Evolutionary conservation across 768 basidiomycete species (phyloP), one percentile per base, ranked within the genome.

Genomic region (Mycena belliarum): DNA sequence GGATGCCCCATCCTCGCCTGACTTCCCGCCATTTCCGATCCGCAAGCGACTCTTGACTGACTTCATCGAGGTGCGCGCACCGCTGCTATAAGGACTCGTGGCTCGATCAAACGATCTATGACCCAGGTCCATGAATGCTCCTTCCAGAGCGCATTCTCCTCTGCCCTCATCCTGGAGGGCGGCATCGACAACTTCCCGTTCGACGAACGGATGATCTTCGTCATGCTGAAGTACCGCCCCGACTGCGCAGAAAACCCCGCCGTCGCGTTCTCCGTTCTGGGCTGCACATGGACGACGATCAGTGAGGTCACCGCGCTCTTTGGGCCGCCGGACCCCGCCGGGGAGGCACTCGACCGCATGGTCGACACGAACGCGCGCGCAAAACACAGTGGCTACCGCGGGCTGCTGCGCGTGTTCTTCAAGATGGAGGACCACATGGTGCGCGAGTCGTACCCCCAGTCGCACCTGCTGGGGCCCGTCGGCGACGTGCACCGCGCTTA

Each of bases 51-150:
- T 60, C 12, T 29, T 55, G n/a, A 51, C 59, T 1, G 59, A 60
- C 44, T 60, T 60, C 26, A 55, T 60, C 49, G 59, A 60, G 59
- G 59, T 60, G 20, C 6, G 10, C 1, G 16, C 14, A 18, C 18
- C 33, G 6, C 29, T n/a, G n/a, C n/a, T n/a, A n/a, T n/a, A 32
- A 12, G 7, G 29, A 35, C 33, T 35, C 3, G 33, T 9, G 12
- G 29, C 29, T 32, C 29, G 29, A 32, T 35, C 12, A 35, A 15
- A 8, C 16, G 33, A 35, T 35, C 29, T 32, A 14, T n/a, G 29
- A 14, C 29, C 7, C n/a, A 60, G 59, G 42, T 60, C 6, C 59
- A 60, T n/a, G 59, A 60, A 52, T 60, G 59, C 38, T 50, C 43
- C 3, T 55, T 60, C 38, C 32, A 32, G 7, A 54, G 49, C 23